Evolutionary conservation across 2,329 filamentous ascomycete genomes (phyloP).

Genomic region (Tolypocladium amazonense): DNA sequence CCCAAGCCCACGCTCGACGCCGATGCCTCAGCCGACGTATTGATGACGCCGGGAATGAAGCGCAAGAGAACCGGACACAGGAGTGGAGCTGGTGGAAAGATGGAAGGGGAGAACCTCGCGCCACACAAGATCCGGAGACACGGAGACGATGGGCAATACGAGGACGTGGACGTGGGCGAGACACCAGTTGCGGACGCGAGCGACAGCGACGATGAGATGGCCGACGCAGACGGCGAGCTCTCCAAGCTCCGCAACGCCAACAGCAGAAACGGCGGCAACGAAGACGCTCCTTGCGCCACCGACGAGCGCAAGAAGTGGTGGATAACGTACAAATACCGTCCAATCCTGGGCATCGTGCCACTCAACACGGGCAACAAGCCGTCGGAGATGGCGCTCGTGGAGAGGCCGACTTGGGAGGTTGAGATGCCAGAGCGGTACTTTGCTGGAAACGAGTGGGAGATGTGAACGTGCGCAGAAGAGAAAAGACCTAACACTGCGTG

Average conservation of each 20-base stretch:
- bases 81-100: constrained; percentile 42
- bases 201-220: constrained; percentile 27
- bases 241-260: constrained; percentile 20
- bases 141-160: constrained; percentile 27
- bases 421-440: constrained; percentile 65
- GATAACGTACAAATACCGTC: constrained; percentile 87
- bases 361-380: constrained; percentile 27
- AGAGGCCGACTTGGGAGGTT: constrained; percentile 76
- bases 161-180: constrained; percentile 27
- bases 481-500: not conserved
- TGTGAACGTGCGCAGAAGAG: constrained; percentile 9
- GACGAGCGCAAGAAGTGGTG: constrained; percentile 42
- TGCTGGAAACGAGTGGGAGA: constrained; percentile 43
- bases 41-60: constrained; percentile 30
- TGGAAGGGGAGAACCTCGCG: constrained; percentile 33
- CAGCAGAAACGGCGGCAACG: constrained; percentile 6
- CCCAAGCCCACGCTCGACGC: constrained; percentile 16
- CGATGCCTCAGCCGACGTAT: constrained; percentile 19
- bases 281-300: constrained; percentile 10
- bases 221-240: constrained; percentile 21
- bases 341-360: constrained; percentile 67
- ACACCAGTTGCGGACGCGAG: constrained; percentile 21
- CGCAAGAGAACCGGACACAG: constrained; percentile 40
- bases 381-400: constrained; percentile 77
- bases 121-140: constrained; percentile 32